A percentile compares a stretch with the other conserved stretches of the same genome.
These are phyloP conservation scores for Gymnopilus dilepis DNA, from an alignment of 768 basidiomycete genomes.

Conservation along the genomic window DNA sequence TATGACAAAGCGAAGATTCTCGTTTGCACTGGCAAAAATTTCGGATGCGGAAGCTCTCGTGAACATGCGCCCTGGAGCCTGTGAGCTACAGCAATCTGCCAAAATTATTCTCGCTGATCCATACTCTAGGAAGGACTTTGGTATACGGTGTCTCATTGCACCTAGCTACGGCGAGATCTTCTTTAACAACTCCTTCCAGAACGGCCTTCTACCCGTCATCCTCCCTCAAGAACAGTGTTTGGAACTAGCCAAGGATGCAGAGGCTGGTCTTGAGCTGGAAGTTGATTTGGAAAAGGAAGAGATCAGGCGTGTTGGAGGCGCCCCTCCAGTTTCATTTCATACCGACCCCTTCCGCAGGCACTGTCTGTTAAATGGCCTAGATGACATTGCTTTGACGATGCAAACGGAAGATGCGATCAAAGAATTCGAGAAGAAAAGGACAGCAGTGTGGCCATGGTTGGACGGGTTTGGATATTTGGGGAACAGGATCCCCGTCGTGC, in stretches of 20 bases:
- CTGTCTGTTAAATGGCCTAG: slow-evolving; percentile 93
- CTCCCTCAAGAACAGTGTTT: slow-evolving; percentile 73
- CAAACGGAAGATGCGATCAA: slow-evolving; percentile 74
- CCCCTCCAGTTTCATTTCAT: slow-evolving; percentile 74
- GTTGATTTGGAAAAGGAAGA: slow-evolving; percentile 85
- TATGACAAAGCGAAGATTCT: slow-evolving; percentile 79
- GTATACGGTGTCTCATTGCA: slow-evolving; percentile 86
- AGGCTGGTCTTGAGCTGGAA: slow-evolving; percentile 74
- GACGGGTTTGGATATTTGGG: slow-evolving; percentile 94
- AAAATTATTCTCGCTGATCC: slow-evolving; percentile 1
- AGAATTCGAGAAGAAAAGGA: slow-evolving; percentile 79
- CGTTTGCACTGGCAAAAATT: slow-evolving; percentile 85
- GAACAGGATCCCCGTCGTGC: slow-evolving; percentile 66
- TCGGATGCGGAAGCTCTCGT: slow-evolving; percentile 89
- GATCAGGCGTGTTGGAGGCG: slow-evolving; percentile 74
- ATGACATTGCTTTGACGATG: slow-evolving; percentile 95
- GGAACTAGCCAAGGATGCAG: slow-evolving; percentile 74
- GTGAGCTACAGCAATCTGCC: slow-evolving; percentile 46
- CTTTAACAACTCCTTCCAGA: slow-evolving; percentile 89
- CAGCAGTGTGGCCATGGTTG: slow-evolving; percentile 90
- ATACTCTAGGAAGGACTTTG: slow-evolving; percentile 75
- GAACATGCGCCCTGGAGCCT: slow-evolving; percentile 91
- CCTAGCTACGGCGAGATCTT: slow-evolving; percentile 93
- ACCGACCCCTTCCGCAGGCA: slow-evolving; percentile 92
- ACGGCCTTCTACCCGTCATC: slow-evolving; percentile 84